A percentile compares a stretch with the other conserved stretches of the same genome.
phyloP scores from a whole-genome alignment of 306 rosid species.

The Corylus heterophylla region DNA sequence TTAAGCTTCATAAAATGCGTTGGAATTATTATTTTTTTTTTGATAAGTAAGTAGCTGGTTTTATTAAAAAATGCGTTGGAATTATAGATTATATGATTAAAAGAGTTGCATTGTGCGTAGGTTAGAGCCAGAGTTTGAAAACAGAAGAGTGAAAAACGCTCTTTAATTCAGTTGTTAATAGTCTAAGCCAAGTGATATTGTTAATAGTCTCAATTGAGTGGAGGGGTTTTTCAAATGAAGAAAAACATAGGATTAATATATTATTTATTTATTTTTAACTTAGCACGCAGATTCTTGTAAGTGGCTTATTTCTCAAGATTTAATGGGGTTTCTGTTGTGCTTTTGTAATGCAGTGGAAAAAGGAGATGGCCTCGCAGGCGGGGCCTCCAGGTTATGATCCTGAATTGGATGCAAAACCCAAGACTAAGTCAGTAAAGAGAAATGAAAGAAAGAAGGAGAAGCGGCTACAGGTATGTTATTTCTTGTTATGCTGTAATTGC shows the following conservation, averaged over 20 bases:
- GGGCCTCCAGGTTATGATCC: slow-evolving; percentile 92
- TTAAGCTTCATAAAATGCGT: not conserved
- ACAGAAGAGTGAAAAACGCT: not conserved
- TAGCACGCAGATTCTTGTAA: not conserved
- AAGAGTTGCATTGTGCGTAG: not conserved
- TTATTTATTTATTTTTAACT: not conserved
- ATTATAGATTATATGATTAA: not conserved
- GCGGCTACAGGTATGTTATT: slow-evolving; percentile 66
- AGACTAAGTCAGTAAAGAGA: slow-evolving; percentile 80
- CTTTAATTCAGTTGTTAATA: not conserved
- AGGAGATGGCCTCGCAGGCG: slow-evolving; percentile 64
- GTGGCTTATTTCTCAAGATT: not conserved
- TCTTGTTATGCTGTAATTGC: not conserved
- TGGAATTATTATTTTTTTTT: too few relatives aligned
- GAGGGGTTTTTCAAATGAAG: not conserved
- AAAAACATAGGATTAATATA: not conserved
- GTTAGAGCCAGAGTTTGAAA: too few relatives aligned
- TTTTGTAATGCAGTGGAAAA: slow-evolving; percentile 59
- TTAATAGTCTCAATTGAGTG: not conserved
- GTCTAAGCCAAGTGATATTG: not conserved
- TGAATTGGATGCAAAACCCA: slow-evolving; percentile 54
- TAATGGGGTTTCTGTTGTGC: slow-evolving; percentile 5
- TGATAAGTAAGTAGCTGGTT: too few relatives aligned
- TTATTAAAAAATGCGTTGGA: not conserved
- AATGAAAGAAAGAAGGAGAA: slow-evolving; percentile 94